Evolutionary conservation across 75 land plant species (phyloP).

Genomic region (Pseudotsuga menziesii): DNA sequence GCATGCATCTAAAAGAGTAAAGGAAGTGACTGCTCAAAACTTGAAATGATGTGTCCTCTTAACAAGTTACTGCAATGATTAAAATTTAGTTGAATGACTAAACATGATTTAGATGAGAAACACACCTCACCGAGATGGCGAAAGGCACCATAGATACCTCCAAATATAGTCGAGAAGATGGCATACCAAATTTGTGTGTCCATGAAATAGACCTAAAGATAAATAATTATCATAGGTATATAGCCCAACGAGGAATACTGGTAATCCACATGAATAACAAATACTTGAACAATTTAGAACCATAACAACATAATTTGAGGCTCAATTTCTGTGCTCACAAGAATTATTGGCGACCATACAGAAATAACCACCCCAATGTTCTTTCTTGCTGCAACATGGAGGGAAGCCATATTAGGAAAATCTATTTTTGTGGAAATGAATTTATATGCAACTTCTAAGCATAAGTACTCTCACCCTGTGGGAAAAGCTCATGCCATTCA

Average conservation of each 20-base stretch:
- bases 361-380: conserved; percentile 83
- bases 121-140: conserved; percentile 96
- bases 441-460: not conserved
- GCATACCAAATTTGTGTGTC: conserved; percentile 99
- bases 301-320: not conserved
- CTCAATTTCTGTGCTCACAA: conserved; percentile 42
- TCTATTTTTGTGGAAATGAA: not conserved
- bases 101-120: not conserved
- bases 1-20: too few relatives aligned
- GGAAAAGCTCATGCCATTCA: conserved; percentile 94
- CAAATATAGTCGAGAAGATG: conserved; percentile 81
- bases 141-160: conserved; percentile 81
- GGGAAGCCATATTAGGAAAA: not conserved
- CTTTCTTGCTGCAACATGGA: conserved; percentile 41
- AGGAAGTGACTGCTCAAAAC: too few relatives aligned
- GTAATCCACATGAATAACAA: not conserved
- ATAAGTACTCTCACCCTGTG: conserved; percentile 48
- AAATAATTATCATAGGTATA: not conserved
- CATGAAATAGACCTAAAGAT: conserved; percentile 89
- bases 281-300: not conserved
- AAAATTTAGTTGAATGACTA: too few relatives aligned
- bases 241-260: not conserved
- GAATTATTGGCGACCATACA: conserved; percentile 84
- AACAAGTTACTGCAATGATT: too few relatives aligned
- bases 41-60: too few relatives aligned